phyloP scores from a whole-genome alignment of 164 flowering plant species.

The Sedum album region DNA sequence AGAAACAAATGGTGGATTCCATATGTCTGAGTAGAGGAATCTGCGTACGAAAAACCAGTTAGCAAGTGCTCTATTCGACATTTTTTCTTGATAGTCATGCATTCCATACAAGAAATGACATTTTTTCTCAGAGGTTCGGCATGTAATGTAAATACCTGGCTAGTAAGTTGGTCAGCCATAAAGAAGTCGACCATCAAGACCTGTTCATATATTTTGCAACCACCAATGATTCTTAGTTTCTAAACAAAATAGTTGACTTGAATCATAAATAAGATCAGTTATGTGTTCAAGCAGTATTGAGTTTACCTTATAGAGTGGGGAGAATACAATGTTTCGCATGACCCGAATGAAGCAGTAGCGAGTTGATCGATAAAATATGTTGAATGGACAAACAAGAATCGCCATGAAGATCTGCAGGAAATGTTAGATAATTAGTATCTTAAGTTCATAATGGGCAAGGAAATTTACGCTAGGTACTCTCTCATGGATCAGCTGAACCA shows the following conservation, averaged over 20 bases:
- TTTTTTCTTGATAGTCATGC: background rate
- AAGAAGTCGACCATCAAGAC: conserved; percentile 92
- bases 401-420: conserved; percentile 39
- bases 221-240: too few relatives aligned
- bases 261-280: too few relatives aligned
- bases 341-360: conserved; percentile 74
- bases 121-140: background rate
- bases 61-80: background rate
- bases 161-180: conserved; percentile 98
- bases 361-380: conserved; percentile 75
- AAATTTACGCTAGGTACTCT: background rate
- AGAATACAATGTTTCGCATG: conserved; percentile 77
- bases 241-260: too few relatives aligned
- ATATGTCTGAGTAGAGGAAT: conserved; percentile 82
- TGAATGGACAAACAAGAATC: conserved; percentile 73
- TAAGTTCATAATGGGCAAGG: background rate
- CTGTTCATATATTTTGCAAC: conserved; percentile 25
- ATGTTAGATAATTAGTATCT: background rate
- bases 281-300: too few relatives aligned
- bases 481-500: background rate
- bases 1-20: conserved; percentile 86
- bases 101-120: background rate
- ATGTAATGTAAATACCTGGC: conserved; percentile 58
- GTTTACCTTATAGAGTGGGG: conserved; percentile 85
- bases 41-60: conserved; percentile 20